Evolutionary conservation across 75 land plant species (phyloP), one percentile per base, ranked within the genome.

Genomic region (Picea sitchensis): DNA sequence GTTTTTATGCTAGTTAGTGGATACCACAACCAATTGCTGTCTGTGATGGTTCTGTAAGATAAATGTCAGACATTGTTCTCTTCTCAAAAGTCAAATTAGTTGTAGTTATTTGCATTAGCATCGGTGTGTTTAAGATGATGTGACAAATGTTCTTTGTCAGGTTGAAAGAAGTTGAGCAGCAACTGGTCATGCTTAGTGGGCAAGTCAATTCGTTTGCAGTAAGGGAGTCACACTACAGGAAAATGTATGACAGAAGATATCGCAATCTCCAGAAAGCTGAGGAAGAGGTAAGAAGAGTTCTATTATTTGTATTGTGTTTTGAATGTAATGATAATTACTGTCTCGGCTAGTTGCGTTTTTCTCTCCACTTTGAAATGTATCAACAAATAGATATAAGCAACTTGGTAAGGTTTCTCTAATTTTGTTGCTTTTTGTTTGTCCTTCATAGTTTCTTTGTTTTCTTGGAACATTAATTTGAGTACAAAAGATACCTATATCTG

Each of bases 191-290:
- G 9, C 9, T 47, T 7, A 7, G 9, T 47, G 54, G 54, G 54
- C 9, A 6, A 47, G 54, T 47, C 54, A 47, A 47, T 47, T 8
- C 54, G 7, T 47, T 47, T 47, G 54, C 1, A 7, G 0, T 47
- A 47, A 47, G 54, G 9, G 54, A 47, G 54, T 47, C 54, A 47
- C 18, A 41, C 9, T 85, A 85, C 82, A 89, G 85, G 77, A 63
- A 88, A 61, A 84, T 62, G 73, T 76, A 84, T 59, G 87, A 86
- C 38, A 82, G 72, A 58, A 88, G 75, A 71, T 63, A 57, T 76
- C 75, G 74, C 4, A 87, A 93, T 77, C 87, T 89, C 65, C 84
- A 90, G 77, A 89, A 85, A 80, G 93, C 96, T 58, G 91, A 93
- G 84, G 79, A 82, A 72, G 96, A 93, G 90, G 96, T 93, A 82